phyloP scores from a whole-genome alignment of 1,284 basidiomycete genomes.

The Afroboletus lepidellus region DNA sequence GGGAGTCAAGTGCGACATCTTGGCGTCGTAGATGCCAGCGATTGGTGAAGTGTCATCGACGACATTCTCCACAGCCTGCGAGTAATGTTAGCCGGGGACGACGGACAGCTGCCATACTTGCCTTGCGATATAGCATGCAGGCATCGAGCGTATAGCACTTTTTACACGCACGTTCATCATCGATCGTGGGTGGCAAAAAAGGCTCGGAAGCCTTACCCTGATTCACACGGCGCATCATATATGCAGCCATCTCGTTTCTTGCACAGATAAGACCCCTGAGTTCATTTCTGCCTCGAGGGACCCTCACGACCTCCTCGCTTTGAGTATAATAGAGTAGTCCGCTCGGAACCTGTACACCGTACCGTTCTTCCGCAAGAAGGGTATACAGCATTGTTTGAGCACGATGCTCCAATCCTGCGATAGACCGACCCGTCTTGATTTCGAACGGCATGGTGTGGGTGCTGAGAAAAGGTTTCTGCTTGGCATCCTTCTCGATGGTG shows the following conservation, averaged over 20 bases:
- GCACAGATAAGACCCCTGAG: slow-evolving; percentile 78
- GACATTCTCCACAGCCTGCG: slow-evolving; percentile 70
- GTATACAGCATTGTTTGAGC: slow-evolving; percentile 99
- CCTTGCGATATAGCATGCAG: slow-evolving; percentile 94
- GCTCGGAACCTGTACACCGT: slow-evolving; percentile 66
- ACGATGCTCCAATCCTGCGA: slow-evolving; percentile 85
- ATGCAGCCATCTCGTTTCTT: slow-evolving; percentile 85
- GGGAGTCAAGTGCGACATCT: slow-evolving; percentile 77
- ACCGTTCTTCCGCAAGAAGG: slow-evolving; percentile 86
- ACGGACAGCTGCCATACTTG: slow-evolving; percentile 33
- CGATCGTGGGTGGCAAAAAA: slow-evolving; percentile 86
- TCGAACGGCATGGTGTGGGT: slow-evolving; percentile 78
- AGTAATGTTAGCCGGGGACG: slow-evolving; percentile 2
- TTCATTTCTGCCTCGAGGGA: slow-evolving; percentile 79
- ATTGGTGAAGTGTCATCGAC: slow-evolving; percentile 64
- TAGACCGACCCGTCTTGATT: slow-evolving; percentile 89
- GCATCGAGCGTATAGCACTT: slow-evolving; percentile 82
- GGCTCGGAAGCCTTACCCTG: slow-evolving; percentile 35
- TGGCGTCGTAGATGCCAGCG: slow-evolving; percentile 72
- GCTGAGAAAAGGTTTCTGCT: slow-evolving; percentile 15
- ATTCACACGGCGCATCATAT: slow-evolving; percentile 52
- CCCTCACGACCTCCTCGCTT: slow-evolving; percentile 81
- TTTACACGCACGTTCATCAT: slow-evolving; percentile 77
- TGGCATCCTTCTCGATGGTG: slow-evolving; percentile 21
- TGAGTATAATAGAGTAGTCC: slow-evolving; percentile 96